These are phyloP conservation scores for Eragrostis curvula DNA, from an alignment of 176 grass and related monocot species.

Conservation along the genomic window DNA sequence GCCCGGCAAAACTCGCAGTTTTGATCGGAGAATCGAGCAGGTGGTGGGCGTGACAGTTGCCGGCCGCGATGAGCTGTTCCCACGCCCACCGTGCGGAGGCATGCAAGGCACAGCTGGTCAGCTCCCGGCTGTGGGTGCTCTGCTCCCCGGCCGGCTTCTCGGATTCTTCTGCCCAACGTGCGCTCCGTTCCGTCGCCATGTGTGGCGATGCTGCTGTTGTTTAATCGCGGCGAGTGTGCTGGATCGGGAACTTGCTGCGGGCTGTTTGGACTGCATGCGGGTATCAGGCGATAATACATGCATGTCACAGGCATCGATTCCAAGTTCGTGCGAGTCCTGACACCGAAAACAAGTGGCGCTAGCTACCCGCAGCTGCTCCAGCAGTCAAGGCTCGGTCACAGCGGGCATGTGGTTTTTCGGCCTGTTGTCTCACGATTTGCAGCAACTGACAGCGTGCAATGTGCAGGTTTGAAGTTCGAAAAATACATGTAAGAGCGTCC, in stretches of 20 bases:
- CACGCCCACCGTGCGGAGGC: neutral
- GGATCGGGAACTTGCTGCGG: neutral
- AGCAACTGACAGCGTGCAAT: neutral
- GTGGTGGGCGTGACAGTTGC: neutral
- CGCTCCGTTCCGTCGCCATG: neutral
- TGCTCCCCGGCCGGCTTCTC: constrained; percentile 23
- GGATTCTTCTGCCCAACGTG: constrained; percentile 36
- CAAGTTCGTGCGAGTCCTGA: neutral
- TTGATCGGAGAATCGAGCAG: neutral
- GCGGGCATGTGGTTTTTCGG: neutral
- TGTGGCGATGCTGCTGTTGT: neutral
- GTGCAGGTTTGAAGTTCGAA: neutral
- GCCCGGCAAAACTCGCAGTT: too few relatives aligned
- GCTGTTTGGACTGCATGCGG: neutral
- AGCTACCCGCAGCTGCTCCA: neutral
- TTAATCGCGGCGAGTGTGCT: constrained; percentile 1
- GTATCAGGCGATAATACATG: too few relatives aligned
- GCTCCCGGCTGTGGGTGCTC: neutral
- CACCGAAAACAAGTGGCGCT: too few relatives aligned
- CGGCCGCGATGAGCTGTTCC: neutral
- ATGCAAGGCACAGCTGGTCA: neutral
- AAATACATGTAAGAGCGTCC: too few relatives aligned
- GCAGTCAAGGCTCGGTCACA: neutral
- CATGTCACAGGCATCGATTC: neutral
- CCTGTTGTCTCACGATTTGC: neutral